Evolutionary conservation across 78 protist genomes (phyloP).

Genomic region (Abeoforma whisleri): DNA sequence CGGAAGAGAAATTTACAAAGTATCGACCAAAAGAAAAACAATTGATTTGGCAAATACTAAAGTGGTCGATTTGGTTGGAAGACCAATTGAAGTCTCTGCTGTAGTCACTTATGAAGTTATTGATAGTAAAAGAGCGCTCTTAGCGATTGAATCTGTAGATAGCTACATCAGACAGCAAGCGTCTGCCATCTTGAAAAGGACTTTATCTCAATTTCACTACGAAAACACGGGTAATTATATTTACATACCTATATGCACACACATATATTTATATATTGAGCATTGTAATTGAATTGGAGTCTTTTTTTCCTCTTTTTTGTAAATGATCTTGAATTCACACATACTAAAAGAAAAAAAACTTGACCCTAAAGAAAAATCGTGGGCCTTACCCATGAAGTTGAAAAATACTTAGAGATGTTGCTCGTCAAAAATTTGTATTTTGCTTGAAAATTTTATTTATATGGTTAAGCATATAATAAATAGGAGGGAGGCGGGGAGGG

Average conservation of each 20-base stretch:
- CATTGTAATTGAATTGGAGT: too few species aligned
- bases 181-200: background rate
- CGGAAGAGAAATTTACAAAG: background rate
- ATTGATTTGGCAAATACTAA: conserved; percentile 22
- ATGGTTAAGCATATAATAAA: too few species aligned
- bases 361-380: too few species aligned
- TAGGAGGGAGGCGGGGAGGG: too few species aligned
- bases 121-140: conserved; percentile 8
- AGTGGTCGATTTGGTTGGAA: conserved; percentile 30
- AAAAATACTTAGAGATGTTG: too few species aligned
- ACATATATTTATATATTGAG: too few species aligned
- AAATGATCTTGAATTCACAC: too few species aligned
- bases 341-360: too few species aligned
- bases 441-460: too few species aligned
- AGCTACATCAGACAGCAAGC: background rate
- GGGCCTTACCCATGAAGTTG: too few species aligned
- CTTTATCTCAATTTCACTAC: conserved; percentile 1
- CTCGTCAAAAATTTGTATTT: too few species aligned
- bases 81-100: conserved; percentile 36
- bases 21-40: conserved; percentile 7
- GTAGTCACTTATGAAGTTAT: conserved; percentile 9
- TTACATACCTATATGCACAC: background rate
- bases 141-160: background rate
- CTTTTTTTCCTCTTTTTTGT: too few species aligned
- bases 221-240: background rate